Evolutionary conservation across 2,329 filamentous ascomycete genomes (phyloP).

Genomic region (Neonectria coccinea): DNA sequence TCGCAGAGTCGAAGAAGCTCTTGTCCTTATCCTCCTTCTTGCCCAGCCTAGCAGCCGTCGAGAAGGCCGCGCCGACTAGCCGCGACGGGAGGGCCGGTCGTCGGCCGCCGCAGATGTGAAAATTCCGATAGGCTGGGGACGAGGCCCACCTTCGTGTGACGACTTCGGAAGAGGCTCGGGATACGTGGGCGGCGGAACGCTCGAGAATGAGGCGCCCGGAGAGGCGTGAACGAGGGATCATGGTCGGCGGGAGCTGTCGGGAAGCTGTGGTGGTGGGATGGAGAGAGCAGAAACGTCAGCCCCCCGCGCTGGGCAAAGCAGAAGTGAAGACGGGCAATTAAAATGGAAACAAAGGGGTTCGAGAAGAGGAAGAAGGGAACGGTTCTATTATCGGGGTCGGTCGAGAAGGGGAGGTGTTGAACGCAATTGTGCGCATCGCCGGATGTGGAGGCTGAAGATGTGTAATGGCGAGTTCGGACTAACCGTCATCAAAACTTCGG

Average conservation of each 20-base stretch:
- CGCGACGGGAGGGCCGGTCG: slow-evolving; percentile 47
- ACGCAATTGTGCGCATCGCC: slow-evolving; percentile 50
- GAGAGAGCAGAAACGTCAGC: slow-evolving; percentile 33
- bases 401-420: slow-evolving; percentile 31
- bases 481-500: slow-evolving; percentile 47
- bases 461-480: slow-evolving; percentile 46
- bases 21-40: slow-evolving; percentile 55
- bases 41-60: slow-evolving; percentile 49
- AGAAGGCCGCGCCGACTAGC: slow-evolving; percentile 50
- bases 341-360: slow-evolving; percentile 22
- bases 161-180: slow-evolving; percentile 41
- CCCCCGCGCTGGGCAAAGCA: slow-evolving; percentile 43
- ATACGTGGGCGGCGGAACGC: slow-evolving; percentile 47
- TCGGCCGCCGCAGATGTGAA: slow-evolving; percentile 49
- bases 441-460: slow-evolving; percentile 49
- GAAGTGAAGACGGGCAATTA: slow-evolving; percentile 33
- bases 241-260: slow-evolving; percentile 40
- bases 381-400: slow-evolving; percentile 23
- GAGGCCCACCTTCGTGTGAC: slow-evolving; percentile 45
- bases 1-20: slow-evolving; percentile 63
- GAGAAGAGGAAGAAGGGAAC: slow-evolving; percentile 8
- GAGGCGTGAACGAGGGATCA: slow-evolving; percentile 57
- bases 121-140: slow-evolving; percentile 44
- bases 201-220: slow-evolving; percentile 55
- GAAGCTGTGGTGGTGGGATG: slow-evolving; percentile 32